These are phyloP conservation scores for Marasmius tenuissimus DNA, from an alignment of 1,284 basidiomycete genomes.

Conservation along the genomic window DNA sequence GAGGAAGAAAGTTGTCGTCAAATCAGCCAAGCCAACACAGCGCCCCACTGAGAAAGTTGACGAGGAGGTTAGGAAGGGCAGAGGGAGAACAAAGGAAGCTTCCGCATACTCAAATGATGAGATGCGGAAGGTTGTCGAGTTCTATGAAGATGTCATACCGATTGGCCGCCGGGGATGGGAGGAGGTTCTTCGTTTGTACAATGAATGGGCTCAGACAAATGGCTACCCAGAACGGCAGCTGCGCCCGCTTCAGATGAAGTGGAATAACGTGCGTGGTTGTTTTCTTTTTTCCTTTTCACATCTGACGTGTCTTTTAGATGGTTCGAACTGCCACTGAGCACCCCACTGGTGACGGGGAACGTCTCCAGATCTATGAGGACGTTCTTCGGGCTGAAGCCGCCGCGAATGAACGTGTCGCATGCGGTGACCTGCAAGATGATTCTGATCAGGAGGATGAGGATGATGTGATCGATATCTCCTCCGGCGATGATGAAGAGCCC, in stretches of 20 bases:
- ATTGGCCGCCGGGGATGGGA: neutral
- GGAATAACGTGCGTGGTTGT: neutral
- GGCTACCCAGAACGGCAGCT: neutral
- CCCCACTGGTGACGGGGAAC: slow-evolving; percentile 31
- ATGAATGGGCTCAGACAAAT: neutral
- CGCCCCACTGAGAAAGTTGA: neutral
- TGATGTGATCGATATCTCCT: slow-evolving; percentile 5
- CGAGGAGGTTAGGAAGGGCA: neutral
- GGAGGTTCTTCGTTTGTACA: neutral
- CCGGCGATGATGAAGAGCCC: neutral
- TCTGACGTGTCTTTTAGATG: neutral
- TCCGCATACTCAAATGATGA: neutral
- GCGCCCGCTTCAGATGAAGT: neutral
- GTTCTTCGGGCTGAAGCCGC: slow-evolving; percentile 25
- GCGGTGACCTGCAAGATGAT: slow-evolving; percentile 25
- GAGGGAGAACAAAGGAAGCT: neutral
- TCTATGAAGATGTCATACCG: neutral
- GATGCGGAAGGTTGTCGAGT: neutral
- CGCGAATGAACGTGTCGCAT: slow-evolving; percentile 23
- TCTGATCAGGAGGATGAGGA: slow-evolving; percentile 16
- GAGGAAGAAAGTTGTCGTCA: neutral
- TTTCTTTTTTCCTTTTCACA: too few species aligned
- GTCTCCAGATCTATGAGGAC: slow-evolving; percentile 24
- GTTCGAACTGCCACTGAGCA: slow-evolving; percentile 6
- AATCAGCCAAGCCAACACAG: neutral